These are phyloP conservation scores for Fonsecaea monophora DNA, from an alignment of 2,329 filamentous ascomycete genomes.

Conservation along the genomic window DNA sequence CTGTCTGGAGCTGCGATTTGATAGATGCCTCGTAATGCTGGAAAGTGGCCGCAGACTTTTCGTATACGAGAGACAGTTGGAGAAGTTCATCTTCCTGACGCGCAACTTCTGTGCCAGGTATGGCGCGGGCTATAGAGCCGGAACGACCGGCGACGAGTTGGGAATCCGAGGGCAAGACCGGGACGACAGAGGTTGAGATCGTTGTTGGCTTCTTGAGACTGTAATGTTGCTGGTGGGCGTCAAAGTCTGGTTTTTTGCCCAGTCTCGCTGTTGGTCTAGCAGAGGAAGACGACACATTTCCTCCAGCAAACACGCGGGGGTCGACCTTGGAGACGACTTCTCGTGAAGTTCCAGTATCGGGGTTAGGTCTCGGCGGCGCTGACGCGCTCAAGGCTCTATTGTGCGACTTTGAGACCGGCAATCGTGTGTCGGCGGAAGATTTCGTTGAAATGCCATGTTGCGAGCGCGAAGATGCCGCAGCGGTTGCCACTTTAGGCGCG, in stretches of 20 bases:
- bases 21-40: conserved; percentile 29
- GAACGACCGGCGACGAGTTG: conserved; percentile 27
- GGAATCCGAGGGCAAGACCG: not conserved
- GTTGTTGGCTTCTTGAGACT: conserved; percentile 48
- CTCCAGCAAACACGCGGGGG: not conserved
- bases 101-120: conserved; percentile 45
- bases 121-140: conserved; percentile 42
- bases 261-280: not conserved
- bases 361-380: not conserved
- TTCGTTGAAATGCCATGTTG: not conserved
- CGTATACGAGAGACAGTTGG: conserved; percentile 51
- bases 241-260: conserved; percentile 43
- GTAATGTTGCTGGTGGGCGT: conserved; percentile 49
- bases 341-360: not conserved
- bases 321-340: not conserved
- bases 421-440: not conserved
- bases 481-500: not conserved
- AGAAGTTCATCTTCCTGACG: conserved; percentile 53
- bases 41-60: conserved; percentile 24
- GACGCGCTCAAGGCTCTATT: conserved; percentile 17
- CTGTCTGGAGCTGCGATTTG: conserved; percentile 10
- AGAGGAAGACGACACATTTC: not conserved
- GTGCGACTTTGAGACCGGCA: not conserved
- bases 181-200: not conserved
- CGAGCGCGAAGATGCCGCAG: conserved; percentile 11